phyloP scores from a whole-genome alignment of 371 early-diverging fungal genomes.

The Zychaea mexicana region DNA sequence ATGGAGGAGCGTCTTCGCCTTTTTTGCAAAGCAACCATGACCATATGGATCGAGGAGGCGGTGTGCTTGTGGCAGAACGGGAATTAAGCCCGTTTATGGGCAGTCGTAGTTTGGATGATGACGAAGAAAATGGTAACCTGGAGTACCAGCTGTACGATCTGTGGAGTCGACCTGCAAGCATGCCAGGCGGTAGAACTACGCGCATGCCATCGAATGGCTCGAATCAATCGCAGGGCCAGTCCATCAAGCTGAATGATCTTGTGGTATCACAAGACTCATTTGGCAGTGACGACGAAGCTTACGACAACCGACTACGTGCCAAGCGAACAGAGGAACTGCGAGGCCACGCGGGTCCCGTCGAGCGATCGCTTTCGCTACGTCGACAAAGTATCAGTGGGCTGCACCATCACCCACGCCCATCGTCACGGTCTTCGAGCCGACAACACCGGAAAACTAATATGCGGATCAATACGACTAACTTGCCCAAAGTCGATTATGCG shows the following conservation, averaged over 20 bases:
- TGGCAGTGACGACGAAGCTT: conserved; percentile 48
- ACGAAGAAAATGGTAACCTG: conserved; percentile 34
- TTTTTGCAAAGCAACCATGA: background rate
- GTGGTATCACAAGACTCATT: conserved; percentile 16
- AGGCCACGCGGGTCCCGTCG: conserved; percentile 16
- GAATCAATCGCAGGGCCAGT: conserved; percentile 9
- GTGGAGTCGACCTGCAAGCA: conserved; percentile 12
- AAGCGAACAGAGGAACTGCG: conserved; percentile 46
- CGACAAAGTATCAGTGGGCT: conserved; percentile 20
- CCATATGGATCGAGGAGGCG: conserved; percentile 40
- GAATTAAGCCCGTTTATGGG: conserved; percentile 61
- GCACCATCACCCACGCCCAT: background rate
- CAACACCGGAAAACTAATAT: conserved; percentile 11
- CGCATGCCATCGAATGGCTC: conserved; percentile 16
- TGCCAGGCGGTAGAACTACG: conserved; percentile 4
- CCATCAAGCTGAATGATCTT: background rate
- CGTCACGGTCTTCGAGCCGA: background rate
- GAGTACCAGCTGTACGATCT: conserved; percentile 21
- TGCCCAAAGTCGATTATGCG: conserved; percentile 24
- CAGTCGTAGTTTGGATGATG: conserved; percentile 54
- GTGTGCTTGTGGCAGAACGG: conserved; percentile 37
- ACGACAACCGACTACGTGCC: conserved; percentile 33
- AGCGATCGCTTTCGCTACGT: conserved; percentile 20
- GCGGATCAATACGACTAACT: conserved; percentile 29
- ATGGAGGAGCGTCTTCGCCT: background rate